phyloP scores from a whole-genome alignment of 2,329 filamentous ascomycete species.

The Claviceps spartinae region DNA sequence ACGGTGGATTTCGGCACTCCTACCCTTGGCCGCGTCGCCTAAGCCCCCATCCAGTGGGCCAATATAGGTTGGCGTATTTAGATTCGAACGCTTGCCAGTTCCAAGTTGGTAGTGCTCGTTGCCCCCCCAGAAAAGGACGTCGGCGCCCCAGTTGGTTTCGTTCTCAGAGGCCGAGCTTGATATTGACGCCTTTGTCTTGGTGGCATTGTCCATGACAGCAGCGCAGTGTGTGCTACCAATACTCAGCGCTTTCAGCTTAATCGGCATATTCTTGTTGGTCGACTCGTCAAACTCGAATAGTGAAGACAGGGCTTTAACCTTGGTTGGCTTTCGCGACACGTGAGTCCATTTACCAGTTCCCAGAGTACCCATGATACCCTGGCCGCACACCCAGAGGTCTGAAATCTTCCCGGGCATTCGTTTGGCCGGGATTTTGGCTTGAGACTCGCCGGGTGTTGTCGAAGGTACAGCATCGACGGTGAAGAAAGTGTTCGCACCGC shows the following conservation, averaged over 20 bases:
- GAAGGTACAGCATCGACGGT: constrained; percentile 62
- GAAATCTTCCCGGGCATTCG: constrained; percentile 18
- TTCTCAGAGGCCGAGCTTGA: constrained; percentile 39
- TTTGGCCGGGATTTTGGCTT: constrained; percentile 16
- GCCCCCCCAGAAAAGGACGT: constrained; percentile 86
- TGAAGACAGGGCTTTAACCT: constrained; percentile 70
- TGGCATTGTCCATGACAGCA: constrained; percentile 72
- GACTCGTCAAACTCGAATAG: constrained; percentile 79
- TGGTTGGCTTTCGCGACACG: constrained; percentile 60
- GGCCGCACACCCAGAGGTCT: constrained; percentile 79
- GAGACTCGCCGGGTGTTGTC: constrained; percentile 6
- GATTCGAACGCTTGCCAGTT: constrained; percentile 76
- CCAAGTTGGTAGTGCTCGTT: constrained; percentile 92
- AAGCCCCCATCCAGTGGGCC: constrained; percentile 53
- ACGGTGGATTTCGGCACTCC: constrained; percentile 52
- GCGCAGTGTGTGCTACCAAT: constrained; percentile 71
- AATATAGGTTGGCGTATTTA: constrained; percentile 64
- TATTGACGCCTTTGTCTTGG: constrained; percentile 46
- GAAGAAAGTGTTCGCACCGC: constrained; percentile 78
- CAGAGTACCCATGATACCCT: constrained; percentile 70
- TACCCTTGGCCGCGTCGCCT: constrained; percentile 45
- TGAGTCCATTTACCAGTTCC: constrained; percentile 87
- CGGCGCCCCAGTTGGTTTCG: constrained; percentile 77
- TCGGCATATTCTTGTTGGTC: constrained; percentile 54
- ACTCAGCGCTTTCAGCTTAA: constrained; percentile 58